Percentiles rank a stretch among this genome's conserved stretches.
These are phyloP conservation scores for Penicillium antarcticum DNA, from an alignment of 495 filamentous ascomycete species.

Conservation along the genomic window DNA sequence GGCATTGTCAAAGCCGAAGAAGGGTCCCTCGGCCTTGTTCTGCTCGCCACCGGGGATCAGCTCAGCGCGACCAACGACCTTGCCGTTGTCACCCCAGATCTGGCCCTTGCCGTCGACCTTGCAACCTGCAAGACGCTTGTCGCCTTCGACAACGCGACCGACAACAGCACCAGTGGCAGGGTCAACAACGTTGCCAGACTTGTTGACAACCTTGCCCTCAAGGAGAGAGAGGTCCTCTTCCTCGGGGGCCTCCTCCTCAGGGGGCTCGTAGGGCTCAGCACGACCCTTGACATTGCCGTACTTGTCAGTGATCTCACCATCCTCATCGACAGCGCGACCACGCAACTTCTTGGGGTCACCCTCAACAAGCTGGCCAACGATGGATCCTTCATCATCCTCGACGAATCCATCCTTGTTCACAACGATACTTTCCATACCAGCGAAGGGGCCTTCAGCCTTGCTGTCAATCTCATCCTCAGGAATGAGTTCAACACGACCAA, in stretches of 20 bases:
- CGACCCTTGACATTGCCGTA: slow-evolving; percentile 76
- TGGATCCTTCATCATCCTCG: slow-evolving; percentile 61
- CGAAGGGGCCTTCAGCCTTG: slow-evolving; percentile 70
- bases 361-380: slow-evolving; percentile 70
- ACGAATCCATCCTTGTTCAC: slow-evolving; percentile 71
- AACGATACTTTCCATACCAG: slow-evolving; percentile 65
- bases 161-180: slow-evolving; percentile 61
- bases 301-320: slow-evolving; percentile 80
- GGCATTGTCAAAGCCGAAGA: slow-evolving; percentile 70
- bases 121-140: slow-evolving; percentile 68
- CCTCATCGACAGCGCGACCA: slow-evolving; percentile 74
- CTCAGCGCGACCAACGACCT: slow-evolving; percentile 75
- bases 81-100: slow-evolving; percentile 76
- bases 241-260: slow-evolving; percentile 43
- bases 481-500: slow-evolving; percentile 72
- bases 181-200: slow-evolving; percentile 81
- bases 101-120: slow-evolving; percentile 81
- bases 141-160: slow-evolving; percentile 73
- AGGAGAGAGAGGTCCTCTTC: slow-evolving; percentile 64
- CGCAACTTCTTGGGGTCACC: slow-evolving; percentile 72
- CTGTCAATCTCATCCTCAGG: slow-evolving; percentile 68
- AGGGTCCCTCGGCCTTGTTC: slow-evolving; percentile 70
- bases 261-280: slow-evolving; percentile 66
- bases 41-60: slow-evolving; percentile 71
- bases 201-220: slow-evolving; percentile 83